Evolutionary conservation across 2,329 filamentous ascomycete species (phyloP).

Genomic region (Myriosclerotinia duriaeana): DNA sequence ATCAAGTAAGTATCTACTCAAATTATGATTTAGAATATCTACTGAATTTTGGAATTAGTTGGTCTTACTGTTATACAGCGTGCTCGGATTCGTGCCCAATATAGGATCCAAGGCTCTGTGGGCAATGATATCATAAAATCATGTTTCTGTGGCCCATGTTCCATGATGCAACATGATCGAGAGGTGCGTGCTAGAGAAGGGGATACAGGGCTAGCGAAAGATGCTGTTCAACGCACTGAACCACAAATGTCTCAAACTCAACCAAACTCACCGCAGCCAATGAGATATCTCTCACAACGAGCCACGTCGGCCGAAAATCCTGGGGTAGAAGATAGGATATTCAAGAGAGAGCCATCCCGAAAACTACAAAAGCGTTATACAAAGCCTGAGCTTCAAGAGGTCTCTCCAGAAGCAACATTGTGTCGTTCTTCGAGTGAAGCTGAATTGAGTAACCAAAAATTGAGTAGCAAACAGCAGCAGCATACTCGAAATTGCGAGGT

Average conservation of each 20-base stretch:
- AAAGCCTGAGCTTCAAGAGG: constrained; percentile 2
- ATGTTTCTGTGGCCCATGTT: constrained; percentile 46
- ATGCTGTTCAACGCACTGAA: not conserved
- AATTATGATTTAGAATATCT: not conserved
- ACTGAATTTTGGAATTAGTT: constrained; percentile 2
- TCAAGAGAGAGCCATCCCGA: not conserved
- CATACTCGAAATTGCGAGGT: not conserved
- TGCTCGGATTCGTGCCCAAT: constrained; percentile 45
- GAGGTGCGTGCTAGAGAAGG: constrained; percentile 47
- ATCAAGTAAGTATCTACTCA: not conserved
- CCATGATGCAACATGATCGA: constrained; percentile 47
- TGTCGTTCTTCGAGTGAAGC: not conserved
- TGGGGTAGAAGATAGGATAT: constrained; percentile 7
- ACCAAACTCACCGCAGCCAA: constrained; percentile 27
- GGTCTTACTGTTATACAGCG: constrained; percentile 21
- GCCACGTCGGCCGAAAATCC: constrained; percentile 16
- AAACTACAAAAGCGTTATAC: constrained; percentile 17
- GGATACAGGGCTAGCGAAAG: constrained; percentile 25
- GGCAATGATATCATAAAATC: constrained; percentile 41
- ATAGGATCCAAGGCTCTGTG: constrained; percentile 45
- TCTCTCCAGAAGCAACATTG: constrained; percentile 9
- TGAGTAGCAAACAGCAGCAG: not conserved
- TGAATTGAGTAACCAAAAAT: not conserved
- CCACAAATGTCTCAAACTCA: constrained; percentile 7
- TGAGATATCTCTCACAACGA: constrained; percentile 31